A percentile compares a stretch with the other conserved stretches of the same genome.
Conservation (phyloP, 371 early-diverging fungal species). For the Rhizopus delemar region DNA sequence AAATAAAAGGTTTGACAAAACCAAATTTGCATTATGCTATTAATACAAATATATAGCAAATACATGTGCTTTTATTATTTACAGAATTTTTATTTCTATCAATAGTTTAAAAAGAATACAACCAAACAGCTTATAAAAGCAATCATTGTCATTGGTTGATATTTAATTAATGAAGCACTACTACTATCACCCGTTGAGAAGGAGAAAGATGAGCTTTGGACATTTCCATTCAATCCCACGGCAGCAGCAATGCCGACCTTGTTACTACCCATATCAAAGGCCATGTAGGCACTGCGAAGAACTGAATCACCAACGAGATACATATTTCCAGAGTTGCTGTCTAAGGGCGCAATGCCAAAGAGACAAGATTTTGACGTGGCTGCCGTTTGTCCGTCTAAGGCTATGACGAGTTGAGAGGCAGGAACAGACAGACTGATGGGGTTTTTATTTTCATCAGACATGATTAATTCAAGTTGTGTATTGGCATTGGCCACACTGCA, state of each 20-base stretch:
- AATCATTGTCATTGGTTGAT: no score
- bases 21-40: no score
- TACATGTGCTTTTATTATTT: no score
- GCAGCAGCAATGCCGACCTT: constrained; percentile 47
- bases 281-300: constrained; percentile 40
- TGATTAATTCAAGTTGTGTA: constrained; percentile 22
- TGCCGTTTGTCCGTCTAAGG: constrained; percentile 26
- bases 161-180: not conserved
- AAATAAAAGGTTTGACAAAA: no score
- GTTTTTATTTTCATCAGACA: constrained; percentile 9
- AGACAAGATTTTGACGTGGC: constrained; percentile 29
- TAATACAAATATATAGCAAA: no score
- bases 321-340: constrained; percentile 16
- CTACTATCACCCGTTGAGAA: not conserved
- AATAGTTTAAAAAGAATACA: no score
- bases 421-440: constrained; percentile 35
- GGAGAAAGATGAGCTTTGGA: constrained; percentile 25
- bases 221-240: constrained; percentile 23
- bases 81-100: no score
- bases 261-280: constrained; percentile 43
- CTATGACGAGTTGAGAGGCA: constrained; percentile 40
- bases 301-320: constrained; percentile 43
- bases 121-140: no score
- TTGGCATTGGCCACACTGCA: constrained; percentile 23
- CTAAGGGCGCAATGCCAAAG: constrained; percentile 46